Conservation (phyloP, 2,329 filamentous ascomycete species). For the Ceratocystis papillata region DNA sequence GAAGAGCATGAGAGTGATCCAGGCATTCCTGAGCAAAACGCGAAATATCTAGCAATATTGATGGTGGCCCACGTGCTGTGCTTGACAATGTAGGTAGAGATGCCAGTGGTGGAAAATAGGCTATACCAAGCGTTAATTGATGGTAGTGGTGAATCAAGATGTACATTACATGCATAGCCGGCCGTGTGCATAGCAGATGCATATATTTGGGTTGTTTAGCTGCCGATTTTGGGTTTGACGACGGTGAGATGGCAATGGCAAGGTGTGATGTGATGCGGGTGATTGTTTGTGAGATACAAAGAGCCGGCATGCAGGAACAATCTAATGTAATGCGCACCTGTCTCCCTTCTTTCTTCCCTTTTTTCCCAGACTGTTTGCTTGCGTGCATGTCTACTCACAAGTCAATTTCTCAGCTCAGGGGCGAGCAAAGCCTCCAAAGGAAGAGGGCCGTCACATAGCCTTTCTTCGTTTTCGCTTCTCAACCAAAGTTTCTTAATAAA, state of each 20-base stretch:
- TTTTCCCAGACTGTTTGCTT: not conserved
- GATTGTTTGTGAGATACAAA: not conserved
- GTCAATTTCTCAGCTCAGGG: conserved; percentile 7
- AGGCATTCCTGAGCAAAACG: not conserved
- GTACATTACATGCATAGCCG: not conserved
- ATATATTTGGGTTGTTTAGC: not conserved
- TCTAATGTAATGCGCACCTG: not conserved
- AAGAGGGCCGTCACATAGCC: not conserved
- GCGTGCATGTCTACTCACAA: not conserved
- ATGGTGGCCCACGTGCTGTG: not conserved
- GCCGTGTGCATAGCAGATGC: conserved; percentile 5
- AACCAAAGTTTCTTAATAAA: not conserved
- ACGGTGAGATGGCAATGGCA: not conserved
- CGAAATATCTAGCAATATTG: not conserved
- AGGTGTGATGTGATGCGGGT: not conserved
- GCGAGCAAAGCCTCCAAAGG: not conserved
- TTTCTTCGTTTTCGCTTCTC: not conserved
- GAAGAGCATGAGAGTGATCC: not conserved
- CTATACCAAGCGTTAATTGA: no score
- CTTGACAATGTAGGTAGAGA: not conserved
- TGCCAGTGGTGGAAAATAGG: not conserved
- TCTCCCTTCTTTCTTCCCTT: not conserved
- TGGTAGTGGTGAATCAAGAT: not conserved
- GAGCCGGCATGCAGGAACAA: conserved; percentile 2
- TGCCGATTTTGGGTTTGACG: not conserved